Base-by-base conservation (phyloP, 1,284 basidiomycete genomes). In the Coniferiporia sulphurascens region DNA sequence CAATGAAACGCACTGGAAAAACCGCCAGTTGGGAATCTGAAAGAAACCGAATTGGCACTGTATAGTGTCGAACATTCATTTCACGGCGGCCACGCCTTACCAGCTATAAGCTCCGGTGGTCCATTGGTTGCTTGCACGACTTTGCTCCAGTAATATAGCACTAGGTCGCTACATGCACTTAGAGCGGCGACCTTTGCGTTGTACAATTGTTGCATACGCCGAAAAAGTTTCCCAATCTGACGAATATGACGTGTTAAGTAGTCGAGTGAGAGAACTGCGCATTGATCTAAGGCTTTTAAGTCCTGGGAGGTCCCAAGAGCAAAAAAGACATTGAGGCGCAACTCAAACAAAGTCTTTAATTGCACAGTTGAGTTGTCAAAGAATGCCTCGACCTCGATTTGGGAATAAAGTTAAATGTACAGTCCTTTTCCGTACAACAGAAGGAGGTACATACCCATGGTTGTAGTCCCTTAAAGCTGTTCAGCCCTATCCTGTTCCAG, bases 1-100 rank as follows among this genome's bases (percentile, higher is more conserved):
- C 87, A 57, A 95, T 76, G 68, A 93, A 88, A 4, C 87, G 82
- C n/a, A 88, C 76, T 27, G 91, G 90, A 68, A 84, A 91, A 0
- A 85, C 72, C 1, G 84, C 86, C 32, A 62, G 63, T 9, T 68
- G 55, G 1, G 76, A 78, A 65, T 87, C 83, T 84, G 64, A n/a
- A 55, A 22, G 53, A 56, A 22, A n/a, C 2, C 15, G 34, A 17
- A 32, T 36, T 4, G 34, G n/a, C 41, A 51, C 50, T 32, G 21
- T 5, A 41, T 38, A 22, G 43, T 36, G 34, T 44, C 46, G 44
- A 21, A 38, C 36, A 15, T n/a, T 13, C 32, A 36, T 17, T 55
- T 12, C 45, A 27, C 21, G 34, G 59, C 8, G 7, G 3, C 10
- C 48, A 35, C 48, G 44, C 63, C 73, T 61, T 67, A 87, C 89